Evolutionary conservation across 306 rosid species (phyloP).

Genomic region (Corylus americana): DNA sequence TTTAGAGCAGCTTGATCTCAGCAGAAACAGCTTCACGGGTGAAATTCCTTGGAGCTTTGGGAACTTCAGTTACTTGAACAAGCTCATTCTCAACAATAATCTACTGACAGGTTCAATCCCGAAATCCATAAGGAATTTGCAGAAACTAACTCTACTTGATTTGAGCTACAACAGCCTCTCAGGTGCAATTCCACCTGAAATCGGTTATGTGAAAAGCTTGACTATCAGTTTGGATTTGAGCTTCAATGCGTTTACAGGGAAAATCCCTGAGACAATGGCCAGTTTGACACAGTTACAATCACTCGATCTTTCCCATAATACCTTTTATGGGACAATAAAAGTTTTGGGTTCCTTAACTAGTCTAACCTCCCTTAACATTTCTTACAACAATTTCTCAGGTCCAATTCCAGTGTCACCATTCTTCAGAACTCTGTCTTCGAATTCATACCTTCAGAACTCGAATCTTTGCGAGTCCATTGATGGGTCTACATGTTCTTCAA

Average conservation of each 20-base stretch:
- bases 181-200: constrained; percentile 69
- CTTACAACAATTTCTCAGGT: constrained; percentile 90
- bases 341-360: constrained; percentile 79
- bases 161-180: constrained; percentile 84
- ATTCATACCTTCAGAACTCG: constrained; percentile 61
- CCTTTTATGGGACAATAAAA: constrained; percentile 65
- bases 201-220: constrained; percentile 83
- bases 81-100: constrained; percentile 84
- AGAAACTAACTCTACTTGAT: constrained; percentile 82
- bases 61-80: constrained; percentile 85
- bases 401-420: constrained; percentile 87
- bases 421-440: constrained; percentile 65
- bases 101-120: constrained; percentile 75
- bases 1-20: constrained; percentile 94
- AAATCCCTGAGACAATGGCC: constrained; percentile 72
- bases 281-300: constrained; percentile 76
- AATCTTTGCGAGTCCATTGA: constrained; percentile 76
- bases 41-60: constrained; percentile 84
- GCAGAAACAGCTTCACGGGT: constrained; percentile 76
- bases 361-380: constrained; percentile 77
- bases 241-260: constrained; percentile 69
- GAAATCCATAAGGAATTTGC: constrained; percentile 63
- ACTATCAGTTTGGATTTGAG: constrained; percentile 87
- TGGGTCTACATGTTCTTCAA: constrained; percentile 80
- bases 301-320: constrained; percentile 82